Base-by-base conservation (phyloP, 2,329 filamentous ascomycete genomes). In the Leptosphaerulina australis region DNA sequence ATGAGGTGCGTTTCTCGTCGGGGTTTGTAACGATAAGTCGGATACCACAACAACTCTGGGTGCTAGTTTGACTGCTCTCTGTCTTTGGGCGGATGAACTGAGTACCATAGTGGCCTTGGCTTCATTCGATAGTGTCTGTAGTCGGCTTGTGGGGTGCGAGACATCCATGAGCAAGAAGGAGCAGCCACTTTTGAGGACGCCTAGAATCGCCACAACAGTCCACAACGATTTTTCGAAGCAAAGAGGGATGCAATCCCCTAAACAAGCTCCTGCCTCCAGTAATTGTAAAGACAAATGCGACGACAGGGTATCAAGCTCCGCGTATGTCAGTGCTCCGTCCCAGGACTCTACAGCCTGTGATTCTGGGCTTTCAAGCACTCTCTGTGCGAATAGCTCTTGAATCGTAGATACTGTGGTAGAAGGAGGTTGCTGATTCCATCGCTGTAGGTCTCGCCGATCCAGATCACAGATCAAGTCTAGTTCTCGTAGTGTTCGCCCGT, bases 111-210 rank as follows among this genome's bases (percentile, higher is more conserved):
- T 35, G 18, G 31, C 31, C 31, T 35, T 35, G 18, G 15, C 18
- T 35, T 35, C 31, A 18, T 35, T 35, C 15, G 15, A 35, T 18
- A 35, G 15, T 35, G 31, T 35, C 31, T 35, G 31, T 35, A 35
- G 31, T 35, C 31, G 31, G n/a, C 15, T 35, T 35, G 18, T 21
- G 12, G 53, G 49, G 20, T 50, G 34, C 69, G 72, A 22, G 11
- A 36, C 24, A 50, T 52, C 43, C 14, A 58, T 28, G 10, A 33
- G 34, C 53, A 72, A 50, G n/a, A 69, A 76, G 4, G 71, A 72
- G 22, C 64, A 70, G 2, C 75, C 75, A 21, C 73, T 69, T 45
- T 77, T 77, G 43, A 77, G 53, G n/a, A 66, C 69, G 25, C 68
- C 75, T 9, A 77, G 58, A 10, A 77, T 72, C 15, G 74, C 66